Base-by-base conservation (phyloP, 2,329 filamentous ascomycete genomes). In the Xylariaceae sp. region DNA sequence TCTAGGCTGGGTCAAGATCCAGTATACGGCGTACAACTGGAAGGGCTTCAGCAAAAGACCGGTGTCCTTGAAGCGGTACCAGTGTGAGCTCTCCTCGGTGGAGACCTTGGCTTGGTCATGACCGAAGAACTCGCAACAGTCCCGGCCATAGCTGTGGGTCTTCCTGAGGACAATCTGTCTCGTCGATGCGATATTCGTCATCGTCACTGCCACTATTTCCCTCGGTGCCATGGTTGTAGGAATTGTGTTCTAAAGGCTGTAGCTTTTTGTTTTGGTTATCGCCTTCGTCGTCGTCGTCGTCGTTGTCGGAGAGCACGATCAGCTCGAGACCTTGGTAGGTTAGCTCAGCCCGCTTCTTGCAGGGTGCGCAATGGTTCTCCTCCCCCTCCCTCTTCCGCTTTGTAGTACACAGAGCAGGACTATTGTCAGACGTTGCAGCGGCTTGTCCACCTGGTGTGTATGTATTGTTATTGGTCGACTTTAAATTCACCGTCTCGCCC, bases 21-120 rank as follows among this genome's bases (percentile, higher is more conserved):
- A 30, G 15, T 30, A 30, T 13, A 30, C 28, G 28, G 28, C 28
- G 28, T 30, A 30, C 28, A 30, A 13, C 28, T 30, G 28, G 28
- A 11, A 30, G 5, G 28, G 28, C 14, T 30, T 30, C 12, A 30
- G 28, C 14, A 13, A n/a, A 12, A 30, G 28, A 30, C 28, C 15
- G 28, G 28, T 30, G 28, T 12, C 28, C 14, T 30, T 12, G 28
- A 30, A 30, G 28, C 14, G 14, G 28, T 30, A 30, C 28, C 28
- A 12, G 28, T 30, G 28, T 30, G 28, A 30, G 28, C 28, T 12
- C 9, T 30, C 21, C 7, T 24, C 21, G 11, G 21, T 24, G 7
- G 21, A 24, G 21, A 24, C 21, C 21, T 24, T 24, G 21, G 21
- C 21, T 24, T 6, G 21, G 11, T 24, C 21, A 24, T 24, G 21